Base-by-base conservation (phyloP, 768 basidiomycete genomes). In the Inosperma sp. region DNA sequence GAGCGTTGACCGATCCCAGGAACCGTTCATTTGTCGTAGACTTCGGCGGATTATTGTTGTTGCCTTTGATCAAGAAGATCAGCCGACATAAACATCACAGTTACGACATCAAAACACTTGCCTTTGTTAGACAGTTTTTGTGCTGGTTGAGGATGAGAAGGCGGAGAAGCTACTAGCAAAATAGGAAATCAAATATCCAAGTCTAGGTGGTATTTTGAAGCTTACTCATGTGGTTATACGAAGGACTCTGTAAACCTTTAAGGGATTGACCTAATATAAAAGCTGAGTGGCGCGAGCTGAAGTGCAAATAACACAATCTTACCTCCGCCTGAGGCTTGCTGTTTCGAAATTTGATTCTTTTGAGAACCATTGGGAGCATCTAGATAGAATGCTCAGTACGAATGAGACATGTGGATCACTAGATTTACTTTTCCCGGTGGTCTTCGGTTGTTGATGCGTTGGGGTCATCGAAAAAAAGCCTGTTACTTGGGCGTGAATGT, bases 221-320 rank as follows among this genome's bases (percentile, higher is more conserved):
- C 54, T 55, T 51, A 55, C 54, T 43, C 49, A 50, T 55, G 53
- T 51, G 53, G 34, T 50, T 50, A 51, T 45, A 36, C 54, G 49
- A 55, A 26, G 54, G 54, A 33, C 22, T 47, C 49, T 47, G 43
- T 46, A 36, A 41, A 51, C 43, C 54, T 55, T 50, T 31, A 49
- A 39, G 42, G 31, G 36, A 45, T 54, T 49, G 48, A 54, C 48
- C 53, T 54, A 50, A 48, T 17, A 21, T 36, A 17, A 16, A 22
- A n/a, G 35, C 35, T 8, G 36, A 21, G 36, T 37, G 36, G n/a
- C n/a, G n/a, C n/a, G n/a, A n/a, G n/a, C n/a, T n/a, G n/a, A n/a
- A n/a, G n/a, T n/a, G n/a, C n/a, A n/a, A n/a, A n/a, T n/a, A n/a
- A n/a, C n/a, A 17, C 40, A n/a, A 19, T 16, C 27, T 44, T 30